phyloP scores from a whole-genome alignment of 192 early-diverging fungal genomes.

The Coemansia reversa region DNA sequence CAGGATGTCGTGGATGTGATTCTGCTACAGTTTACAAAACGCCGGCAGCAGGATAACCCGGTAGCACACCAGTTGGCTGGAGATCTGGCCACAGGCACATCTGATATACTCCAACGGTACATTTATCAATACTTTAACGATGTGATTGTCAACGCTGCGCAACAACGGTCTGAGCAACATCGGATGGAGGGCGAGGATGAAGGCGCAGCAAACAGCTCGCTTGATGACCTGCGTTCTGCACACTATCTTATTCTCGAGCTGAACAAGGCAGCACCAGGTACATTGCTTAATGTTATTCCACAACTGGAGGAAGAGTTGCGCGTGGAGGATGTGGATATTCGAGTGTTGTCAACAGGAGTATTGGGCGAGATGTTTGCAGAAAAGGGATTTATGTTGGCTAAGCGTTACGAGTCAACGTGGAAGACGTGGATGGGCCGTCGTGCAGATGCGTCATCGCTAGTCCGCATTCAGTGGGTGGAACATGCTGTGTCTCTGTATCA shows the following conservation, averaged over 20 bases:
- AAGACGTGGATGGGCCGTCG: constrained; percentile 81
- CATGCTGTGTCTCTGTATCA: constrained; percentile 62
- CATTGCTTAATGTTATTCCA: constrained; percentile 89
- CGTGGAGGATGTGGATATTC: constrained; percentile 72
- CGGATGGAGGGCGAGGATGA: constrained; percentile 18
- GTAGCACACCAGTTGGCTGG: constrained; percentile 74
- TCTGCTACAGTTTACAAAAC: constrained; percentile 70
- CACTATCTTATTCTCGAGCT: constrained; percentile 84
- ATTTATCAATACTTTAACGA: constrained; percentile 93
- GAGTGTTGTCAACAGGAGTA: constrained; percentile 71
- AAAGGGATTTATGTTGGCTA: constrained; percentile 64
- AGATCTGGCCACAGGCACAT: constrained; percentile 71
- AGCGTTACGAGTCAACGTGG: constrained; percentile 78
- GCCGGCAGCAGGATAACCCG: constrained; percentile 65
- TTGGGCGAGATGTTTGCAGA: constrained; percentile 90
- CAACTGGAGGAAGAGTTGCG: constrained; percentile 90
- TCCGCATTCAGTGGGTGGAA: constrained; percentile 78
- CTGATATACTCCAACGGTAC: constrained; percentile 86
- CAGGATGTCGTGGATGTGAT: constrained; percentile 88
- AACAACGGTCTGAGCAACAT: constrained; percentile 25
- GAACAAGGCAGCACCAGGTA: constrained; percentile 66
- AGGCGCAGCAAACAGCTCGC: constrained; percentile 23
- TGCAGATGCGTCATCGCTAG: constrained; percentile 64
- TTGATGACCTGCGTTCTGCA: constrained; percentile 61
- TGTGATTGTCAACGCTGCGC: constrained; percentile 64